Evolutionary conservation across 306 rosid species (phyloP), one percentile per base, ranked within the genome.

Genomic region (Quercus wislizeni): DNA sequence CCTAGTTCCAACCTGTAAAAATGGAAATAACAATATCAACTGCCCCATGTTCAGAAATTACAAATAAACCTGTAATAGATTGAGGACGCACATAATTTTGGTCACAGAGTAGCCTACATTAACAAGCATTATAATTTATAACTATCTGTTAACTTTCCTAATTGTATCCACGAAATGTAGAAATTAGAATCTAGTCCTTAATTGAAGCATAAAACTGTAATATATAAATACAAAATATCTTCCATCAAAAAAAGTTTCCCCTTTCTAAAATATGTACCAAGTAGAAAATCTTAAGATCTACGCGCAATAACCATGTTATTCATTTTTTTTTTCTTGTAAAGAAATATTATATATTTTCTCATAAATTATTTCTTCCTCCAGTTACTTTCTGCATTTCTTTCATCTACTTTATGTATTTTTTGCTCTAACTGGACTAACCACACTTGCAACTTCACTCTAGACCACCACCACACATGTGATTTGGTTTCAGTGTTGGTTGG

Each of bases 1-100:
- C 73, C 83, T 83, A 80, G 77, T 81, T 76, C 79, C 73, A 56
- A 90, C 86, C 93, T 92, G 88, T 78, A 79, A 13, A 75, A 18
- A 77, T 65, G 62, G 63, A 72, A 2, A 65, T 15, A 75, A 71
- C 20, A 21, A n/a, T 19, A 56, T 6, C 64, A 20, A 59, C 27
- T 12, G 54, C 57, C 9, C 61, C 71, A 69, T 61, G 75, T 81
- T 46, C 61, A 70, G 28, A 23, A 52, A 67, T 73, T 17, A 35
- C 59, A 20, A 18, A 58, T 58, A 56, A 75, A 78, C 57, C 65
- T 74, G 19, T 28, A 68, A 76, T 13, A 27, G 61, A 5, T 64
- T 30, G 17, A 15, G 17, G 64, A 71, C 31, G 63, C 68, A 23
- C 0, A 1, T 11, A 14, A 79, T 78, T 58, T 35, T 57, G 64